Conservation (phyloP, 2,329 filamentous ascomycete genomes). For the Claviceps arundinis region DNA sequence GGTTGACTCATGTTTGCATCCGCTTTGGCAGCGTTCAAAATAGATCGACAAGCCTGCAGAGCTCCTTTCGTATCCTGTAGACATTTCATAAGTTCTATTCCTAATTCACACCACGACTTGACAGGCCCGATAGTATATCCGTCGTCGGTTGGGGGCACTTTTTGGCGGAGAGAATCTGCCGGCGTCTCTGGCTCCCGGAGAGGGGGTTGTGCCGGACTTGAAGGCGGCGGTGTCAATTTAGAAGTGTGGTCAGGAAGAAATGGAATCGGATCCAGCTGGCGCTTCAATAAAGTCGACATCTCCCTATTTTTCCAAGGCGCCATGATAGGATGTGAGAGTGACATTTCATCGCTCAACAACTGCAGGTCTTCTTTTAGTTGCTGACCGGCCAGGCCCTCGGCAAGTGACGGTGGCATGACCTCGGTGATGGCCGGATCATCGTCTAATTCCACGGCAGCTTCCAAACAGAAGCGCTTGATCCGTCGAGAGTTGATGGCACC, state of each 20-base stretch:
- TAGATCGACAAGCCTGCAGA: slow-evolving; percentile 17
- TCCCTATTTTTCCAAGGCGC: slow-evolving; percentile 38
- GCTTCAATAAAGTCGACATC: slow-evolving; percentile 37
- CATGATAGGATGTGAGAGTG: slow-evolving; percentile 48
- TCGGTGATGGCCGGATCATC: slow-evolving; percentile 51
- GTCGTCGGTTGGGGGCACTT: background rate
- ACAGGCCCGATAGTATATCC: slow-evolving; percentile 5
- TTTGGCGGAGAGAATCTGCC: background rate
- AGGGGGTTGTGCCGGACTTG: slow-evolving; percentile 4
- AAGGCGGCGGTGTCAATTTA: slow-evolving; percentile 19
- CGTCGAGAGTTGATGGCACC: slow-evolving; percentile 43
- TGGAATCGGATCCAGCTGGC: slow-evolving; percentile 47
- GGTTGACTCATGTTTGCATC: slow-evolving; percentile 7
- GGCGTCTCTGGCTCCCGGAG: background rate
- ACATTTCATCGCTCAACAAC: slow-evolving; percentile 40
- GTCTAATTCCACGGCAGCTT: slow-evolving; percentile 53
- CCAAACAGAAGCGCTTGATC: slow-evolving; percentile 48
- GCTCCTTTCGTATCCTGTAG: slow-evolving; percentile 16
- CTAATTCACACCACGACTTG: slow-evolving; percentile 22
- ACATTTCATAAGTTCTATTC: slow-evolving; percentile 20
- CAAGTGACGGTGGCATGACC: slow-evolving; percentile 48
- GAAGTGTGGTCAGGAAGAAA: slow-evolving; percentile 43
- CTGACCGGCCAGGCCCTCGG: slow-evolving; percentile 49
- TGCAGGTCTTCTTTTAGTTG: slow-evolving; percentile 43
- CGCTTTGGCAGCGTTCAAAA: slow-evolving; percentile 11